Evolutionary conservation across 768 basidiomycete genomes (phyloP).

Genomic region (button mushroom (Agaricus bisporus)): DNA sequence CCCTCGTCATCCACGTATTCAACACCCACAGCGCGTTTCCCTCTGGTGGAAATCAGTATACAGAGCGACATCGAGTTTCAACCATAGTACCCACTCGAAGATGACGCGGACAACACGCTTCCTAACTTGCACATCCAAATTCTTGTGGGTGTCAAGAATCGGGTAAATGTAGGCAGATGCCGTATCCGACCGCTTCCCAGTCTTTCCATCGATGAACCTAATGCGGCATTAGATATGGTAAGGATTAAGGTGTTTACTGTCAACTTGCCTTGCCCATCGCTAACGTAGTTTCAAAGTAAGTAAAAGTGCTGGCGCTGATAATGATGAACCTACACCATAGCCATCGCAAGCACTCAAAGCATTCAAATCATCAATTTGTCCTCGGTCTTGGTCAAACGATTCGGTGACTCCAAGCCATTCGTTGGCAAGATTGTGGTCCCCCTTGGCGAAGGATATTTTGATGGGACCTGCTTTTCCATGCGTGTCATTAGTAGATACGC

Average conservation of each 20-base stretch:
- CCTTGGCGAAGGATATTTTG: constrained; percentile 37
- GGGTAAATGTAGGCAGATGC: constrained; percentile 49
- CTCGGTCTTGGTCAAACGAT: not conserved
- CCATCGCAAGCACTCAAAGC: not conserved
- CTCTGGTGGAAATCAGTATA: constrained; percentile 14
- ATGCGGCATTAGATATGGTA: not conserved
- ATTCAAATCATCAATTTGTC: not conserved
- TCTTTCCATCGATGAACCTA: constrained; percentile 51
- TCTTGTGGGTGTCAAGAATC: constrained; percentile 31
- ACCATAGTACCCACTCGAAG: constrained; percentile 32
- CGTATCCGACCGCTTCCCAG: constrained; percentile 51
- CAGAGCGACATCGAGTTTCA: not conserved
- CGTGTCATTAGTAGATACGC: constrained; percentile 18
- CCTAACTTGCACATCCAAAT: constrained; percentile 33
- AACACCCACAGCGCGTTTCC: constrained; percentile 41
- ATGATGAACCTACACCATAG: not conserved
- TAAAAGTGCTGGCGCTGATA: not conserved
- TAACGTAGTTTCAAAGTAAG: constrained; percentile 14
- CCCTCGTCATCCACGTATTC: constrained; percentile 39
- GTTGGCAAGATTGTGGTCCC: constrained; percentile 31
- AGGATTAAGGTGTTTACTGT: not conserved
- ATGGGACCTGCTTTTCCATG: constrained; percentile 49
- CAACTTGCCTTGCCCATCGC: constrained; percentile 48
- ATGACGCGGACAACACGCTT: constrained; percentile 42
- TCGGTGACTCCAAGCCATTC: constrained; percentile 25